Evolutionary conservation across 2,329 filamentous ascomycete species (phyloP), one percentile per base, ranked within the genome.

Genomic region (Colletotrichum somersetense): DNA sequence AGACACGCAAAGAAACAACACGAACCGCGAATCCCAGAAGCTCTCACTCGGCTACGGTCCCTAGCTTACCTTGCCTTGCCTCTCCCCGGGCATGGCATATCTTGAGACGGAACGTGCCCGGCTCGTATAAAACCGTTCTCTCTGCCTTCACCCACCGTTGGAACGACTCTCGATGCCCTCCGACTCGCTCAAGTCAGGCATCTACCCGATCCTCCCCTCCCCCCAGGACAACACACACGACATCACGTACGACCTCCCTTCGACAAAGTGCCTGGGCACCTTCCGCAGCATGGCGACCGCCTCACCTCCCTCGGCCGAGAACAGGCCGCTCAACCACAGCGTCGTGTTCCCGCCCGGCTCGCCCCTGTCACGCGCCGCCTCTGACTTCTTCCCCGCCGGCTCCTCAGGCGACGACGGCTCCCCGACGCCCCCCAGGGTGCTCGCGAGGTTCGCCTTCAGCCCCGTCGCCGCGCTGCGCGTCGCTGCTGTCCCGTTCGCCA

Each of bases 151-250:
- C 38, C 35, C 26, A 40, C 66, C 50, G 33, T 75, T 77, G 18
- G 18, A 64, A 75, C 1, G 80, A 77, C 70, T 68, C 59, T 53
- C 50, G 66, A 68, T 68, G 66, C 59, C 26, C 30, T 50, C 44
- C 58, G 33, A 35, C 23, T 55, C 42, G 42, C 42, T 42, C 44
- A 68, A 44, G 52, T 38, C 46, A 30, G 33, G 38, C 59, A 40
- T 14, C 40, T 55, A 55, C 12, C 18, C 48, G 38, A 23, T 26
- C 18, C 14, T n/a, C 44, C 48, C 40, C 16, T 55, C n/a, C 33
- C 35, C 26, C 33, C 35, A 18, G 3, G 46, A 67, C 56, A 55
- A 50, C 42, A 26, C 33, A 12, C 16, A 30, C 53, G 58, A 67
- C 48, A 42, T 38, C n/a, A n/a, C 40, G 16, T 57, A 66, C 52